Evolutionary conservation across 768 basidiomycete species (phyloP), one percentile per base, ranked within the genome.

Genomic region (Collybia sordida): DNA sequence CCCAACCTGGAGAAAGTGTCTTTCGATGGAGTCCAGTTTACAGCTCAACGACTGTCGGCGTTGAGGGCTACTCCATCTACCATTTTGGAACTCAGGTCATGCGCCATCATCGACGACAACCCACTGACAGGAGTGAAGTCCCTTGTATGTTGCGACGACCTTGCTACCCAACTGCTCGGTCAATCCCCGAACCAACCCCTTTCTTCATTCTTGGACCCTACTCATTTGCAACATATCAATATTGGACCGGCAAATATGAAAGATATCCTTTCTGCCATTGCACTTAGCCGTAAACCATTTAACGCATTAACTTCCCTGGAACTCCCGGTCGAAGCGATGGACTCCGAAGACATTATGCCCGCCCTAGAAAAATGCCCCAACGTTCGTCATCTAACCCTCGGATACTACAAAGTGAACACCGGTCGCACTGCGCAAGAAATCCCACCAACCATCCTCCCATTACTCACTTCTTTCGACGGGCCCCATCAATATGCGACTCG

Each of bases 401-500:
- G 6, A 8, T 38, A 37, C 36, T 18, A 22, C 46, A 21, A 36
- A 3, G 23, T 19, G 22, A n/a, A 18, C 34, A 18, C 36, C 9
- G 35, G 22, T 15, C 36, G 27, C 24, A 21, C 17, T 11, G n/a
- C 15, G 18, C 22, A 17, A 12, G 19, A 31, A 15, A 22, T 47
- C 18, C 46, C 46, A 19, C 6, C 21, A 5, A 6, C 21, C 17
- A 36, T 47, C 7, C 46, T 47, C 21, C 46, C 35, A 3, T 21
- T 25, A 7, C 46, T 47, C 38, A 47, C 17, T 24, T 24, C 46
- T 6, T 47, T 47, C 23, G 46, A 47, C 8, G 46, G 46, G 12
- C 46, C 46, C 14, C 46, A 47, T 36, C 34, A 37, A 8, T 47
- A 47, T 24, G 31, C 23, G 21, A 22, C 15, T 23, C 34, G 35